Evolutionary conservation across 305 asterid genomes (phyloP), one percentile per base, ranked within the genome.

Genomic region (Fraxinus velutina): DNA sequence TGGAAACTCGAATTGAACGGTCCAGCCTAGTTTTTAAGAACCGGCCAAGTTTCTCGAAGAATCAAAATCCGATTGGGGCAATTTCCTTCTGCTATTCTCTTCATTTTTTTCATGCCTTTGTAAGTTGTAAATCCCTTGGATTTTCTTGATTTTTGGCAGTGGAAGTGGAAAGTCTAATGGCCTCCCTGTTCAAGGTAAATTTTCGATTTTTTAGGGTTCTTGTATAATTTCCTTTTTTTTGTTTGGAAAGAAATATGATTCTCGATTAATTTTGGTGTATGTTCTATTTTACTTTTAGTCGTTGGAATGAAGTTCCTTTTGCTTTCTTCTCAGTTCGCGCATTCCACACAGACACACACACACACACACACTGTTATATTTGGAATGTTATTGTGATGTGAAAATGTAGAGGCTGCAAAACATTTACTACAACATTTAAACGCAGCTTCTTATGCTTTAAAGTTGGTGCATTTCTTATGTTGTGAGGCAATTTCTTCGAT

Each of bases 141-240:
- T 55, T 55, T 55, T 17, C 24, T 55, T 55, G 27, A 55, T 55
- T 17, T 55, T 55, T 55, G 24, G 8, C 10, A 27, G 30, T 27
- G 30, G 30, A 27, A 55, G 66, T 5, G 21, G 66, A 55, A 55
- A 55, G 2, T n/a, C 66, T 6, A 83, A 89, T 89, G 92, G 92
- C 92, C 9, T 88, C 91, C 50, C 91, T 89, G 50, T 89, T 88
- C 47, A 89, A 88, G 92, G 92, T 88, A 86, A 78, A 60, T 37
- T 36, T 73, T 73, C 57, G 64, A 47, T 44, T 74, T 5, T 15
- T 47, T 3, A 47, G 12, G 66, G 10, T 55, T 47, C 12, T 15
- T 13, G 21, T 13, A 10, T 47, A 52, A 68, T 52, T 79, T 30
- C 21, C 30, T 27, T 1, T 70, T 77, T 80, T 33, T 10, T 17